Evolutionary conservation across 805 yeast species (phyloP), one percentile per base, ranked within the genome.

Genomic region (Vanderwaltozyma tropicalis): DNA sequence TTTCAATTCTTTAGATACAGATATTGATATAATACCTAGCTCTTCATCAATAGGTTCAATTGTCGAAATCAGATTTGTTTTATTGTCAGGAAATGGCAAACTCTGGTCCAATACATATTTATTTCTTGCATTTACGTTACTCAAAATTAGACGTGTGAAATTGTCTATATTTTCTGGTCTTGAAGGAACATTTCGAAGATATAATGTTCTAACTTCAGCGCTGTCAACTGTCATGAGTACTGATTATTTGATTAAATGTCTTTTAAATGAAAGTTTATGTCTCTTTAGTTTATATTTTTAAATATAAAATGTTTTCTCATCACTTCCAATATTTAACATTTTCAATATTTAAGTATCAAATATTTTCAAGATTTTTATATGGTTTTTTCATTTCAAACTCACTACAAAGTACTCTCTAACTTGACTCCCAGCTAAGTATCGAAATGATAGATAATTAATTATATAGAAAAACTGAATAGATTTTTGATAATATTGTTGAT

Each of bases 161-260:
- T 44, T 40, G 12, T 39, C 41, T 25, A 39, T 44, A 24, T 49
- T 45, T 19, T 42, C 39, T n/a, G 59, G 59, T 21, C 57, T 42
- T 9, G 38, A 38, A 8, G 59, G 57, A 25, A 51, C 14, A 28
- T 54, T 52, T 10, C 44, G 37, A 28, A 54, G 35, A 32, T 51
- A 41, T 14, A 53, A 34, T 6, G 53, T 45, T 17, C 38, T 20
- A 8, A 30, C 18, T 3, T 18, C 13, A 8, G 27, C 12, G 9
- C 4, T 24, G 5, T 11, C 13, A 8, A n/a, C 12, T 8, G 27
- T 24, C 4, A 24, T 24, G 13, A n/a, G n/a, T n/a, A n/a, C n/a
- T n/a, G n/a, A n/a, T n/a, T n/a, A n/a, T 24, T 11, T 4, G n/a
- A 8, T n/a, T 10, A 10, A 21, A 21, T 21, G 24, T 21, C 6